phyloP scores from a whole-genome alignment of 352 stramenopile genomes.

The Globisporangium middletonii region DNA sequence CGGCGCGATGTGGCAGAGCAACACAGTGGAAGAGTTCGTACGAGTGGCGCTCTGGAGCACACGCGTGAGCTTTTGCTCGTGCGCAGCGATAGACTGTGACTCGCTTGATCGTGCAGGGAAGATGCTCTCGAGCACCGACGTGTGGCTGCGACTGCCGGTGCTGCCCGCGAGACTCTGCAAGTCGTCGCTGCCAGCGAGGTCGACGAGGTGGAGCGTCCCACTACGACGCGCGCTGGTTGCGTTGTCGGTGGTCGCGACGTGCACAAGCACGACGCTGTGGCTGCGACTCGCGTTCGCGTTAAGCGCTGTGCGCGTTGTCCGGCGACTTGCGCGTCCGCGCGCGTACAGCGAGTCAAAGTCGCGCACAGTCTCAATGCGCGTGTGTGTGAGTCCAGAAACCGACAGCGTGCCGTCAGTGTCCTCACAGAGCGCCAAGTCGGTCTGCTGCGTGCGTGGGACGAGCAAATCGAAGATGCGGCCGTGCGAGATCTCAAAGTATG shows the following conservation, averaged over 20 bases:
- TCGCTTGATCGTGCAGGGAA: slow-evolving; percentile 60
- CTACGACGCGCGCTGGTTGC: slow-evolving; percentile 8
- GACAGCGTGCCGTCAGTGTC: background rate
- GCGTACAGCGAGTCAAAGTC: slow-evolving; percentile 35
- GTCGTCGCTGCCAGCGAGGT: slow-evolving; percentile 36
- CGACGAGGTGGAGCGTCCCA: slow-evolving; percentile 38
- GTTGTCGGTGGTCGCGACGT: slow-evolving; percentile 16
- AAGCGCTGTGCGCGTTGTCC: too few relatives aligned
- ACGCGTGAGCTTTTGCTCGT: slow-evolving; percentile 61
- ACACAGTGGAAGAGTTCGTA: slow-evolving; percentile 29
- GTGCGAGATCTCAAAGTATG: slow-evolving; percentile 89
- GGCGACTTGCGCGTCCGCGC: background rate
- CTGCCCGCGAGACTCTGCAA: slow-evolving; percentile 12
- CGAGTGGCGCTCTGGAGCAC: slow-evolving; percentile 56
- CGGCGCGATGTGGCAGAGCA: slow-evolving; percentile 38
- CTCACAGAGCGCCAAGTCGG: background rate
- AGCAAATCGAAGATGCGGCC: slow-evolving; percentile 46
- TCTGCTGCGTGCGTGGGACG: background rate
- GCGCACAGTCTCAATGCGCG: slow-evolving; percentile 14
- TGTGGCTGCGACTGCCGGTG: background rate
- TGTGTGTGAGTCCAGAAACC: background rate
- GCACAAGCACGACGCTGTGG: slow-evolving; percentile 80
- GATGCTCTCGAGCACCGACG: slow-evolving; percentile 58
- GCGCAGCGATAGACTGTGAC: slow-evolving; percentile 60
- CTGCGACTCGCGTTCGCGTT: slow-evolving; percentile 68